These are phyloP conservation scores for Exserohilum turcica DNA, from an alignment of 2,329 filamentous ascomycete genomes.

Conservation along the genomic window DNA sequence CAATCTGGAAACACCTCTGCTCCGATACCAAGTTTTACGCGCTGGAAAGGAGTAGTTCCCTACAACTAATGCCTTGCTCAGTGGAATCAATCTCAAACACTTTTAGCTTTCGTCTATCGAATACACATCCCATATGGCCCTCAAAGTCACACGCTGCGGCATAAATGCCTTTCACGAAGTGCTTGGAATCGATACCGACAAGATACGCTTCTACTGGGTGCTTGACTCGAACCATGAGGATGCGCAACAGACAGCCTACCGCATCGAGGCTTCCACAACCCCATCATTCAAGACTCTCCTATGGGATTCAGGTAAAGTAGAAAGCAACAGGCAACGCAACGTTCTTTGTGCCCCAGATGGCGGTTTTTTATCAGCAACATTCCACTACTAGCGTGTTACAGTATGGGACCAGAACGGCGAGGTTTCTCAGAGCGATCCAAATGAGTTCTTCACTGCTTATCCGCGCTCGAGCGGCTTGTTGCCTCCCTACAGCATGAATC, in stretches of 20 bases:
- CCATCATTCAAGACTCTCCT: not conserved
- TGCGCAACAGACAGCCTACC: constrained; percentile 34
- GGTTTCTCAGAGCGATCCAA: constrained; percentile 27
- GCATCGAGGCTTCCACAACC: not conserved
- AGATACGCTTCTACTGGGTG: constrained; percentile 47
- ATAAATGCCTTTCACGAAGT: constrained; percentile 50
- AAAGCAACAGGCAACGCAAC: constrained; percentile 32
- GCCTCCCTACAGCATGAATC: constrained; percentile 52
- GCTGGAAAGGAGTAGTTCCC: no score
- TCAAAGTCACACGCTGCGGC: constrained; percentile 43
- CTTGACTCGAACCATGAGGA: constrained; percentile 38
- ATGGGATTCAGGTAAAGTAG: constrained; percentile 13
- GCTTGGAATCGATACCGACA: constrained; percentile 49
- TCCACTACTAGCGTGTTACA: constrained; percentile 47
- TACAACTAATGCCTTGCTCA: no score
- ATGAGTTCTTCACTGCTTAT: constrained; percentile 51
- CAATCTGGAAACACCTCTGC: no score
- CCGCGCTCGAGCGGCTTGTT: constrained; percentile 42
- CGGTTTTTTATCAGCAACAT: constrained; percentile 46
- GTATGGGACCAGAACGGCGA: constrained; percentile 46
- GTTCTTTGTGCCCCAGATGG: constrained; percentile 34
- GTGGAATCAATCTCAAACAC: no score
- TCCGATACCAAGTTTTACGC: no score
- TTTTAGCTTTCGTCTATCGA: no score
- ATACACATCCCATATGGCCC: constrained; percentile 7